phyloP scores from a whole-genome alignment of 257 asterid species.

The Cinchona pubescens region DNA sequence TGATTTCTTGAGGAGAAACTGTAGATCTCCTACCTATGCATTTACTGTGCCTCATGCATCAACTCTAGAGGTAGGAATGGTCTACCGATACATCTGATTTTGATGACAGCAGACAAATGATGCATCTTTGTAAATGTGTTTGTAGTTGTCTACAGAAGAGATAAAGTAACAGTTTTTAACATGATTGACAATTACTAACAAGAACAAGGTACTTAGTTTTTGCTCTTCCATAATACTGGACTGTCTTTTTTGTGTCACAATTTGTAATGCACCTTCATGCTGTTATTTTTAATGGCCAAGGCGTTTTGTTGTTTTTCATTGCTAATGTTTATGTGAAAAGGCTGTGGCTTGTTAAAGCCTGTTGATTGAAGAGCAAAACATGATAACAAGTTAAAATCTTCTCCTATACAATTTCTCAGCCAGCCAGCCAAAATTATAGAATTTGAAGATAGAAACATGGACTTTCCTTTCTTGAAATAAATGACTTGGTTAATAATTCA shows the following conservation, averaged over 20 bases:
- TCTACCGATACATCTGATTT: constrained; percentile 67
- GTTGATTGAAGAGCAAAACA: background rate
- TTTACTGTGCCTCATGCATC: constrained; percentile 78
- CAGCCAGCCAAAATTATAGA: background rate
- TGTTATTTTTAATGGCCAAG: too few relatives aligned
- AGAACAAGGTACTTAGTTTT: background rate
- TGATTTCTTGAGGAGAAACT: constrained; percentile 83
- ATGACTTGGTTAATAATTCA: too few relatives aligned
- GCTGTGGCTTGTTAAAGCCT: background rate
- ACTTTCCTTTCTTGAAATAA: too few relatives aligned
- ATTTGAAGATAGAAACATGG: background rate
- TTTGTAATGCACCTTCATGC: too few relatives aligned
- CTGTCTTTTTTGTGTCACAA: background rate
- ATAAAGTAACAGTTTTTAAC: constrained; percentile 3
- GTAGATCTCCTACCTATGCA: constrained; percentile 64
- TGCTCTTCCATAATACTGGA: background rate
- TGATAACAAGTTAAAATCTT: too few relatives aligned
- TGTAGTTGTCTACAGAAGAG: constrained; percentile 15
- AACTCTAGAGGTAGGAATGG: constrained; percentile 92
- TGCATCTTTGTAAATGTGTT: constrained; percentile 16
- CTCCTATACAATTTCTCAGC: too few relatives aligned
- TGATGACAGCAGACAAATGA: background rate
- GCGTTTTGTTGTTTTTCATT: too few relatives aligned
- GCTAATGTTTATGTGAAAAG: background rate
- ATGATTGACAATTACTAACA: constrained; percentile 1